Evolutionary conservation across 2,329 filamentous ascomycete genomes (phyloP).

Genomic region (Exophiala sideris): DNA sequence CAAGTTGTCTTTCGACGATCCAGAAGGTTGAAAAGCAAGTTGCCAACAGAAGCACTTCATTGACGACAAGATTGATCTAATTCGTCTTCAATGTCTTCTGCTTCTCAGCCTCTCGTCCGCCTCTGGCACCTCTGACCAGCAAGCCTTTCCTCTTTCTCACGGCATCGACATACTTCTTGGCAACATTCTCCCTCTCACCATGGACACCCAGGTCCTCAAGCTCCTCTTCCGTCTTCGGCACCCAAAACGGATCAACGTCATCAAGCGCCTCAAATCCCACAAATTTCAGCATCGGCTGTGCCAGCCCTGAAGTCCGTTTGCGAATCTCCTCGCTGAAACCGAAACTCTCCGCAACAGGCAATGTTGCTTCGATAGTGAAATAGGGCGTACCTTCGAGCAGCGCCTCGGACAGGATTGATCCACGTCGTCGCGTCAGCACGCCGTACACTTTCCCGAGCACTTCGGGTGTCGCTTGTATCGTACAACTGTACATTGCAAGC

Average conservation of each 20-base stretch:
- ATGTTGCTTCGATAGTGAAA: conserved; percentile 83
- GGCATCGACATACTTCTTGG: conserved; percentile 90
- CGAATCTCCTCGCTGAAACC: conserved; percentile 96
- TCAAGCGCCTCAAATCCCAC: conserved; percentile 80
- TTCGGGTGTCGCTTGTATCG: conserved; percentile 89
- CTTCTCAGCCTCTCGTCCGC: conserved; percentile 88
- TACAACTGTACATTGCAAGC: conserved; percentile 95
- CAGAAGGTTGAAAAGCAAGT: conserved; percentile 11
- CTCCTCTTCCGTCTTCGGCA: conserved; percentile 93
- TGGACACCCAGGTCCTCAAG: conserved; percentile 92
- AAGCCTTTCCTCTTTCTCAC: conserved; percentile 85
- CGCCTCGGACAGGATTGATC: conserved; percentile 81
- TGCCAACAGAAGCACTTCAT: neutral
- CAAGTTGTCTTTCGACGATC: conserved; percentile 29
- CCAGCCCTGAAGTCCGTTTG: conserved; percentile 85
- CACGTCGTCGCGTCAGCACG: conserved; percentile 91
- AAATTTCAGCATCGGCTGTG: conserved; percentile 89
- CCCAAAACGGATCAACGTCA: conserved; percentile 97
- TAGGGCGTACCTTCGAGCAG: conserved; percentile 96
- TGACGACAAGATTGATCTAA: conserved; percentile 6
- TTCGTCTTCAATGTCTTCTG: conserved; percentile 68
- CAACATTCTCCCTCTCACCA: conserved; percentile 91
- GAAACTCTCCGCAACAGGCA: conserved; percentile 93
- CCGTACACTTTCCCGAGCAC: conserved; percentile 94
- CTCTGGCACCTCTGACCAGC: conserved; percentile 70